Evolutionary conservation across 768 basidiomycete species (phyloP).

Genomic region (Trametes cinnabarina): DNA sequence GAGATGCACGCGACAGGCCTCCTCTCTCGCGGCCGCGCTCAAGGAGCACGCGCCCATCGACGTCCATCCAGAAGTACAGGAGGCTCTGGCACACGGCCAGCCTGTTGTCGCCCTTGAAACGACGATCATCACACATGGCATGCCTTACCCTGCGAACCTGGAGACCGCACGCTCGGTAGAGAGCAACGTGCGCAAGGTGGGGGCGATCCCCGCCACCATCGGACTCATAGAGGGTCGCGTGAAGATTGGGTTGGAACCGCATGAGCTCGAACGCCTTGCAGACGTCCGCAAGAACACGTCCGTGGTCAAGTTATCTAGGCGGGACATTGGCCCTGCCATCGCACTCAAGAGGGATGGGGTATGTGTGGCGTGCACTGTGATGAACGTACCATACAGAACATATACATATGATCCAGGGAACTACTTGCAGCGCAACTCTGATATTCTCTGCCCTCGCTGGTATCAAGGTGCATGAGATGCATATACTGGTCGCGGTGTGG

Average conservation of each 20-base stretch:
- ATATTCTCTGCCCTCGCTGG: conserved; percentile 78
- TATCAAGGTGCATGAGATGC: conserved; percentile 60
- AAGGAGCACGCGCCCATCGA: conserved; percentile 45
- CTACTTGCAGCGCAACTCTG: conserved; percentile 70
- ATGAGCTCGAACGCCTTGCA: conserved; percentile 69
- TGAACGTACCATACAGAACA: not conserved
- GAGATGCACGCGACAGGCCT: conserved; percentile 6
- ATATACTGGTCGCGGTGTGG: not conserved
- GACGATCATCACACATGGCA: conserved; percentile 89
- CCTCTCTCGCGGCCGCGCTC: conserved; percentile 23
- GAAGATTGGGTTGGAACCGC: conserved; percentile 73
- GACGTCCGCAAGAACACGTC: conserved; percentile 42
- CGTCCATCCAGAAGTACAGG: conserved; percentile 78
- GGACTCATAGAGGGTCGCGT: conserved; percentile 79
- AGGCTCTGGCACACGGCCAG: conserved; percentile 62
- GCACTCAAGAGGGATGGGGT: conserved; percentile 62
- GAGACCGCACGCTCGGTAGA: conserved; percentile 72
- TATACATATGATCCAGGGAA: conserved; percentile 40
- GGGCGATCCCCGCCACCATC: conserved; percentile 89
- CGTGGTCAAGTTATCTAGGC: conserved; percentile 66
- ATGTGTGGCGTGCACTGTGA: not conserved
- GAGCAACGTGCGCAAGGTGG: conserved; percentile 65
- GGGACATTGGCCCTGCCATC: conserved; percentile 79
- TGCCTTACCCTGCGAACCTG: conserved; percentile 78
- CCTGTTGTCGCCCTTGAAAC: conserved; percentile 92